phyloP scores from a whole-genome alignment of 208 protist species.

The Crithidia bombi region DNA sequence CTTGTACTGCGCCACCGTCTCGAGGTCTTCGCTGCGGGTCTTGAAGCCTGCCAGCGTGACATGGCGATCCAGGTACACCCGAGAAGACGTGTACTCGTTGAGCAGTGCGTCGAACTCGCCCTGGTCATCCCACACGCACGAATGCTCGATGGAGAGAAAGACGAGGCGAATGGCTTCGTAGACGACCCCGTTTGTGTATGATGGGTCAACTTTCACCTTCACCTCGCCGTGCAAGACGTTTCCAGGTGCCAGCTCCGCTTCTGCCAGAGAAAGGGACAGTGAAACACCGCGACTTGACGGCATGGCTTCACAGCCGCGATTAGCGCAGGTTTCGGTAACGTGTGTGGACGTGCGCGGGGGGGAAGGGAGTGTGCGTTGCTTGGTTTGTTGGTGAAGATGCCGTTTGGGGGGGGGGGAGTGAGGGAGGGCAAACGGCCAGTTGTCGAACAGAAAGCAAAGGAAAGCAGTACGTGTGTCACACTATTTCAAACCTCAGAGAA shows the following conservation, averaged over 20 bases:
- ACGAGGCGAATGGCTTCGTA: constrained; percentile 48
- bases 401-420: no score
- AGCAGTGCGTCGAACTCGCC: constrained; percentile 64
- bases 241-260: constrained; percentile 31
- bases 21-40: constrained; percentile 42
- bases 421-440: no score
- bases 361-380: no score
- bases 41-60: constrained; percentile 55
- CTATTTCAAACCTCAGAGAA: no score
- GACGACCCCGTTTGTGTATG: constrained; percentile 30
- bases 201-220: constrained; percentile 34
- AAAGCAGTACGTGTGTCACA: no score
- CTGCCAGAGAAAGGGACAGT: constrained; percentile 19
- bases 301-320: constrained; percentile 10
- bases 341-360: neutral
- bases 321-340: no score
- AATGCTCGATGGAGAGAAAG: constrained; percentile 47
- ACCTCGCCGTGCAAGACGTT: constrained; percentile 41
- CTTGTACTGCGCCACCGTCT: constrained; percentile 47
- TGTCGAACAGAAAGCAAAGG: neutral
- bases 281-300: constrained; percentile 32
- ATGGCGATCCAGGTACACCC: constrained; percentile 62
- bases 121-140: constrained; percentile 62
- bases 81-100: constrained; percentile 54
- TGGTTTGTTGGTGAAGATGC: no score